phyloP scores from a whole-genome alignment of 140 eudicot species.

The Ambrosia hybrid region DNA sequence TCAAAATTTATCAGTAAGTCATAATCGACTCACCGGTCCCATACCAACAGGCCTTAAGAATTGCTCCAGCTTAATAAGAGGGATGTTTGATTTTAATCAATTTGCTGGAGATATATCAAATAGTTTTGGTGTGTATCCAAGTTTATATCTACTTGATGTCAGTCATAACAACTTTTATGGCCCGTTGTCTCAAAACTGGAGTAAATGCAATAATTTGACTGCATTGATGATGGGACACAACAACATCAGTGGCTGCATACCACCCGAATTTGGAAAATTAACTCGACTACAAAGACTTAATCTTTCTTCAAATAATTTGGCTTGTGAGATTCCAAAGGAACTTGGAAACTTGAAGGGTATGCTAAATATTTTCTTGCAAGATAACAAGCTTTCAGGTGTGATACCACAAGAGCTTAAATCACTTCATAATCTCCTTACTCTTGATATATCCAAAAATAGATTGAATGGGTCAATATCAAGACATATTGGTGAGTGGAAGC shows the following conservation, averaged over 20 bases:
- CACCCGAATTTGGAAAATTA: background rate
- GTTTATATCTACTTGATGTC: conserved; percentile 22
- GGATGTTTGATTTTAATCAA: conserved; percentile 22
- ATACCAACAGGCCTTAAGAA: conserved; percentile 26
- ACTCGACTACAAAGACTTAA: background rate
- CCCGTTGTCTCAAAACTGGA: conserved; percentile 38
- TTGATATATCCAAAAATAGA: conserved; percentile 9
- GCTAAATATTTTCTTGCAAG: background rate
- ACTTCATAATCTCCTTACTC: background rate
- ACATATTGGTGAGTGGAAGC: too few relatives aligned
- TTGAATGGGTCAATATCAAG: background rate
- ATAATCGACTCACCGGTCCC: conserved; percentile 21
- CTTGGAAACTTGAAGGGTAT: conserved; percentile 5
- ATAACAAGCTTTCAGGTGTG: conserved; percentile 20
- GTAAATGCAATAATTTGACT: conserved; percentile 22
- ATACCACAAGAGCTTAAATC: conserved; percentile 19
- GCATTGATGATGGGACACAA: conserved; percentile 24
- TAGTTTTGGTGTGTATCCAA: conserved; percentile 34
- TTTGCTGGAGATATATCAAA: conserved; percentile 30
- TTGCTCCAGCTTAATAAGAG: conserved; percentile 28
- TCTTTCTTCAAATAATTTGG: conserved; percentile 1
- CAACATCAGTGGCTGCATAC: conserved; percentile 37
- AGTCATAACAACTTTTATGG: conserved; percentile 37
- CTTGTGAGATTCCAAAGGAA: conserved; percentile 9
- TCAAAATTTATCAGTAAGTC: too few relatives aligned